Percentiles rank a stretch among this genome's conserved stretches.
These are phyloP conservation scores for Clarireedia monteithiana DNA, from an alignment of 2,329 filamentous ascomycete genomes.

Conservation along the genomic window DNA sequence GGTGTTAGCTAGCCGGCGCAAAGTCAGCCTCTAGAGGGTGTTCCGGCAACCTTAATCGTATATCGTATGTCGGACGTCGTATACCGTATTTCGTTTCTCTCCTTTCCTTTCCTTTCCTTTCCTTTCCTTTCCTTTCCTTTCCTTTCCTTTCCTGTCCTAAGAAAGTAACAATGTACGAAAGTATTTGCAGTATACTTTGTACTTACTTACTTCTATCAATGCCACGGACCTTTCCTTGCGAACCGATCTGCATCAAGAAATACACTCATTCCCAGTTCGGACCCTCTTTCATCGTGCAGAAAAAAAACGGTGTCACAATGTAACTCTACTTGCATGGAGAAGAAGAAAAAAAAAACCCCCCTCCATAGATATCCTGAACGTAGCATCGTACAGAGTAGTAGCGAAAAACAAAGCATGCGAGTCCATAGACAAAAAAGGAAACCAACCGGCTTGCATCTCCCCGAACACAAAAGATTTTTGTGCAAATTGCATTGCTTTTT, in stretches of 20 bases:
- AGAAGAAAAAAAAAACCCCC: not conserved
- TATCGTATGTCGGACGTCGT: not conserved
- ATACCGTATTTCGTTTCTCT: too few species aligned
- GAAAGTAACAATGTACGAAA: not conserved
- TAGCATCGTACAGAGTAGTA: not conserved
- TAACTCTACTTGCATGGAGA: not conserved
- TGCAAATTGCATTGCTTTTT: not conserved
- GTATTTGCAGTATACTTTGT: not conserved
- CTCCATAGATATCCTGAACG: not conserved
- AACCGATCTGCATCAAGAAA: not conserved
- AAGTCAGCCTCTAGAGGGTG: too few species aligned
- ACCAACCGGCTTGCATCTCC: not conserved
- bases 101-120: not conserved
- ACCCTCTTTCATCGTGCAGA: not conserved
- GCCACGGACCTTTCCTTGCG: not conserved
- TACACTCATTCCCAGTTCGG: not conserved
- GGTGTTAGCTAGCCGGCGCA: not conserved
- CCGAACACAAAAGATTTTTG: not conserved
- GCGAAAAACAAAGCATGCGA: not conserved
- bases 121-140: not conserved
- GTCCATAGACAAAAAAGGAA: not conserved
- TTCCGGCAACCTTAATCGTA: not conserved
- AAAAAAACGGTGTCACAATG: conserved; percentile 6
- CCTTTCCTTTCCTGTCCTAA: not conserved
- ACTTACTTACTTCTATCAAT: not conserved